Percentiles rank a stretch among this genome's conserved stretches.
phyloP scores from a whole-genome alignment of 2,329 filamentous ascomycete species.

The Arthrinium phaeospermum region DNA sequence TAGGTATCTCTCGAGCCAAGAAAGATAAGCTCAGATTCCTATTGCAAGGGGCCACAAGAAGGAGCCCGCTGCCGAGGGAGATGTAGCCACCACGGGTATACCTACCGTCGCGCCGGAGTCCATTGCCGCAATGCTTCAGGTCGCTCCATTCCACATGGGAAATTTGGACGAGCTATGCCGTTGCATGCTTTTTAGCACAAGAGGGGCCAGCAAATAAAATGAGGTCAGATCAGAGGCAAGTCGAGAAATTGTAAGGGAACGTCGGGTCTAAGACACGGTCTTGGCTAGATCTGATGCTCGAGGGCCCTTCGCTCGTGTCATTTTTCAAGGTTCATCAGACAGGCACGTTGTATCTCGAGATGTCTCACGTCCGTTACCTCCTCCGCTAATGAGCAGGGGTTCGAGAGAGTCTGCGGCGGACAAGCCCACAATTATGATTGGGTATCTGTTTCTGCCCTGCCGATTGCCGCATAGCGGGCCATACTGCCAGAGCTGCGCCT shows the following conservation, averaged over 20 bases:
- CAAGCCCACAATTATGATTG: not conserved
- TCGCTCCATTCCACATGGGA: not conserved
- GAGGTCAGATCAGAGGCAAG: not conserved
- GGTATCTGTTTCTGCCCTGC: constrained; percentile 1
- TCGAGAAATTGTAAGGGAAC: not conserved
- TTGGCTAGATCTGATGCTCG: not conserved
- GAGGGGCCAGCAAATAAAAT: not conserved
- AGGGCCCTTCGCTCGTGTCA: not conserved
- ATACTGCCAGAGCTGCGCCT: not conserved
- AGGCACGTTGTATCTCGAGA: constrained; percentile 10
- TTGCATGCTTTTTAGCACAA: not conserved
- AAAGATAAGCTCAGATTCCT: constrained; percentile 15
- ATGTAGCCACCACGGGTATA: not conserved
- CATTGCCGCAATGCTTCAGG: not conserved
- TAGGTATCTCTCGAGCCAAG: not conserved
- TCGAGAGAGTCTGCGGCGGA: not conserved
- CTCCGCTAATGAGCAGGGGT: constrained; percentile 16
- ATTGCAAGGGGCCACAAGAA: not conserved
- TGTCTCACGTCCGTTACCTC: constrained; percentile 10
- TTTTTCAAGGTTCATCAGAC: constrained; percentile 8
- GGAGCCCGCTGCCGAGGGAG: not conserved
- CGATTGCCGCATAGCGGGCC: not conserved
- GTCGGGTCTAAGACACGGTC: constrained; percentile 1
- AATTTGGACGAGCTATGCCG: not conserved
- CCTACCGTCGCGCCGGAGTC: not conserved